Conservation (phyloP, 2,329 filamentous ascomycete species). For the Sclerotinia nivalis region DNA sequence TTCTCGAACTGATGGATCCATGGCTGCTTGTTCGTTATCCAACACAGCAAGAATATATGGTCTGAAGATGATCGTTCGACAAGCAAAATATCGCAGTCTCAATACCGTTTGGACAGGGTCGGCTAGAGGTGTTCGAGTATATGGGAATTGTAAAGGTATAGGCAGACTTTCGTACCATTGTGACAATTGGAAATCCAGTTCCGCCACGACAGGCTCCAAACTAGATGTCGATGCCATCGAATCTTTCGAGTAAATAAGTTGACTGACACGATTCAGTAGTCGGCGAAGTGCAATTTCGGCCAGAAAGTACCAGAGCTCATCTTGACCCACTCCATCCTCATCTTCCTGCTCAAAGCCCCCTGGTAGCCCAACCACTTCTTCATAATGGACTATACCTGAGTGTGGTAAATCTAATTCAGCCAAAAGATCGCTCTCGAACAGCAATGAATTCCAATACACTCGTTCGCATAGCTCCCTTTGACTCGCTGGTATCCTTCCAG, state of each 20-base stretch:
- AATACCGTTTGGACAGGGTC: constrained; percentile 80
- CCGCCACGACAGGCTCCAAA: constrained; percentile 74
- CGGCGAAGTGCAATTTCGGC: constrained; percentile 78
- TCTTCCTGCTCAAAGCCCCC: constrained; percentile 71
- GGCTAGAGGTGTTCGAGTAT: constrained; percentile 63
- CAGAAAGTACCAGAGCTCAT: constrained; percentile 84
- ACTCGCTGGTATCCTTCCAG: constrained; percentile 67
- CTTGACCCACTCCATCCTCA: constrained; percentile 66
- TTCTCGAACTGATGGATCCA: constrained; percentile 72
- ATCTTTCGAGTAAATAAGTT: constrained; percentile 76
- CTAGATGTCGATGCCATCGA: constrained; percentile 70
- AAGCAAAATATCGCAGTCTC: constrained; percentile 78
- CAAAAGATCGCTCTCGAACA: constrained; percentile 78
- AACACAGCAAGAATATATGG: constrained; percentile 80
- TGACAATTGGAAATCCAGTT: constrained; percentile 78
- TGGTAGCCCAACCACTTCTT: constrained; percentile 76
- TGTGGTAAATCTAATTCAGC: constrained; percentile 80
- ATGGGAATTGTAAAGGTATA: constrained; percentile 73
- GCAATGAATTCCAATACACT: constrained; percentile 80
- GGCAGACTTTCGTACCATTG: constrained; percentile 85
- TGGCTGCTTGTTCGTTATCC: constrained; percentile 71
- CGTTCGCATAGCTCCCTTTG: constrained; percentile 73
- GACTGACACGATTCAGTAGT: constrained; percentile 75
- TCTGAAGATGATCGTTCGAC: constrained; percentile 81
- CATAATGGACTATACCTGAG: constrained; percentile 79